Evolutionary conservation across 1,284 basidiomycete species (phyloP).

Genomic region (Moesziomyces globuligerus): DNA sequence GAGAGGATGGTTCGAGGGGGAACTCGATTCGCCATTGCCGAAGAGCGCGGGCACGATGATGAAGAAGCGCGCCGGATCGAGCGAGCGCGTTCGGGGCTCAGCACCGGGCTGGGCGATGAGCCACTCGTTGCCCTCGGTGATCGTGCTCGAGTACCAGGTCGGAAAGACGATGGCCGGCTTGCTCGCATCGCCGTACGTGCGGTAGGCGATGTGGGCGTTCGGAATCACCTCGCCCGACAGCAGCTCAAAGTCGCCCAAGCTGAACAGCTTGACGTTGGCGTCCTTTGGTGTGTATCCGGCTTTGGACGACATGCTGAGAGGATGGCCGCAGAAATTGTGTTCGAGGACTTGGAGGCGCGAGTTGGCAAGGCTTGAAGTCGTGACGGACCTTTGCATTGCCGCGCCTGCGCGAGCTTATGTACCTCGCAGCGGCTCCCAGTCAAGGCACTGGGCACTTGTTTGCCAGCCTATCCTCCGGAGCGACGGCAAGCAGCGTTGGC

Average conservation of each 20-base stretch:
- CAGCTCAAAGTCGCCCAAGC: slow-evolving; percentile 47
- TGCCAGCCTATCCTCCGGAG: no score
- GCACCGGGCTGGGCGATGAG: slow-evolving; percentile 26
- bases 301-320: slow-evolving; percentile 5
- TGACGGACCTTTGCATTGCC: no score
- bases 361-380: no score
- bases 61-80: slow-evolving; percentile 52
- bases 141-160: slow-evolving; percentile 54
- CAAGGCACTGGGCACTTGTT: no score
- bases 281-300: slow-evolving; percentile 10
- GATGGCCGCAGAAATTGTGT: no score
- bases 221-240: slow-evolving; percentile 31
- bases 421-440: no score
- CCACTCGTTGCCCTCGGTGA: slow-evolving; percentile 53
- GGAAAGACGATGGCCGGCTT: slow-evolving; percentile 54
- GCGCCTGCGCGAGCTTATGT: no score
- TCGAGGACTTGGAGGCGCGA: no score
- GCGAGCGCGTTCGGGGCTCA: slow-evolving; percentile 14
- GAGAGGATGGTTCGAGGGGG: slow-evolving; percentile 44
- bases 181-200: slow-evolving; percentile 43
- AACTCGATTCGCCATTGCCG: slow-evolving; percentile 53
- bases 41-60: slow-evolving; percentile 58
- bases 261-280: slow-evolving; percentile 25
- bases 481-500: background rate
- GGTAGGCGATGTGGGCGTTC: slow-evolving; percentile 50